Base-by-base conservation (phyloP, 768 basidiomycete genomes). In the Boletus rex-veris region DNA sequence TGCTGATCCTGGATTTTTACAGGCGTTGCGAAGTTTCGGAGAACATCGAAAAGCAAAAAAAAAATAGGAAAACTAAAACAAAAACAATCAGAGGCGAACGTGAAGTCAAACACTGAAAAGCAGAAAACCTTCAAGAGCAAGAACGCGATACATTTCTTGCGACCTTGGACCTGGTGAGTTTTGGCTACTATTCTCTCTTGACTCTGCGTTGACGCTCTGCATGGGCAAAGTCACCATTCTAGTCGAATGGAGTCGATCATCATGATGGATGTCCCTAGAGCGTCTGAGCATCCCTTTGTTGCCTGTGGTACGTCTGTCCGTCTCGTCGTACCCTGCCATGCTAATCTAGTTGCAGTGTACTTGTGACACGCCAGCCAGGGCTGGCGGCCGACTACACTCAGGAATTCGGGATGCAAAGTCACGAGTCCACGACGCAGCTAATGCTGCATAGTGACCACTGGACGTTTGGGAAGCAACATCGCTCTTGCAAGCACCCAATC, bases 231-330 rank as follows among this genome's bases (percentile, higher is more conserved):
- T 26, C 12, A 19, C 7, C 42, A 28, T 28, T 26, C 26, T 26
- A 7, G 26, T 26, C 26, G 7, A 26, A 7, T 26, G 7, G 24
- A 26, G 5, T 21, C 21, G 30, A 41, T 30, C 19, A 30, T 38
- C 52, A 47, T 19, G 21, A 9, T 36, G 21, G 48, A 53, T 16
- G 48, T 30, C 41, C 31, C 26, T 55, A 37, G 45, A 54, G 35
- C 40, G 19, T 36, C 12, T 6, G 45, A 43, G 11, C 12, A 47
- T n/a, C 26, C 26, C 26, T 24, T n/a, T 15, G 18, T 15, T 44
- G 51, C 49, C 47, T 49, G 42, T 42, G 53, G 53, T 60, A 12
- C 46, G 58, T 37, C 5, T 21, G 21, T 30, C 46, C 42, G 1
- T 19, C 14, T 10, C n/a, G 7, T 15, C n/a, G 3, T 19, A 21